Conservation (phyloP, 306 rosid species). For the Glycine soja region DNA sequence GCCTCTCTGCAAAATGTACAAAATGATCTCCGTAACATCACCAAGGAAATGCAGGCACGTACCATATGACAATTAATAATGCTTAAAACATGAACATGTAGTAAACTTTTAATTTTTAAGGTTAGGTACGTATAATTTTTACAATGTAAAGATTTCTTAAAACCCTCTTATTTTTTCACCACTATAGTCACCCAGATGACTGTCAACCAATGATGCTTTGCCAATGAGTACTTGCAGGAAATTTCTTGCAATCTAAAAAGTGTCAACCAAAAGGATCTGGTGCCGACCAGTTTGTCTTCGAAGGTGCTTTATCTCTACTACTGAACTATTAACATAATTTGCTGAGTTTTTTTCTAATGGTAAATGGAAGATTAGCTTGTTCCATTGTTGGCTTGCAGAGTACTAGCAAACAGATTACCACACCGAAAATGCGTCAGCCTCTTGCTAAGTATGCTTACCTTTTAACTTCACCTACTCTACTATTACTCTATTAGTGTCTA, state of each 20-base stretch:
- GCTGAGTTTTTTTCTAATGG: constrained; percentile 24
- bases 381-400: constrained; percentile 61
- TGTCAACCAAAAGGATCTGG: constrained; percentile 52
- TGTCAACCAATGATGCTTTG: constrained; percentile 46
- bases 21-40: constrained; percentile 57
- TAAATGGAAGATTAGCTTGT: constrained; percentile 32
- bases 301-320: constrained; percentile 61
- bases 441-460: constrained; percentile 56
- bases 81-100: constrained; percentile 39
- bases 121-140: not conserved
- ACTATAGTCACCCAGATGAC: constrained; percentile 12
- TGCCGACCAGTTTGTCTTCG: constrained; percentile 47
- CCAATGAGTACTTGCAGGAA: constrained; percentile 58
- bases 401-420: constrained; percentile 36
- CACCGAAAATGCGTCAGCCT: constrained; percentile 56
- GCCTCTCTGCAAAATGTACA: constrained; percentile 63
- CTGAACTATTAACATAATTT: constrained; percentile 16
- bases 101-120: constrained; percentile 5
- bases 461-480: constrained; percentile 27
- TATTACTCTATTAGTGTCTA: not conserved
- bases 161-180: constrained; percentile 22
- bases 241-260: constrained; percentile 54
- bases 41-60: constrained; percentile 79
- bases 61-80: constrained; percentile 33
- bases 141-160: constrained; percentile 32